Evolutionary conservation across 768 basidiomycete genomes (phyloP), one percentile per base, ranked within the genome.

Genomic region (Agaricus bisporus): DNA sequence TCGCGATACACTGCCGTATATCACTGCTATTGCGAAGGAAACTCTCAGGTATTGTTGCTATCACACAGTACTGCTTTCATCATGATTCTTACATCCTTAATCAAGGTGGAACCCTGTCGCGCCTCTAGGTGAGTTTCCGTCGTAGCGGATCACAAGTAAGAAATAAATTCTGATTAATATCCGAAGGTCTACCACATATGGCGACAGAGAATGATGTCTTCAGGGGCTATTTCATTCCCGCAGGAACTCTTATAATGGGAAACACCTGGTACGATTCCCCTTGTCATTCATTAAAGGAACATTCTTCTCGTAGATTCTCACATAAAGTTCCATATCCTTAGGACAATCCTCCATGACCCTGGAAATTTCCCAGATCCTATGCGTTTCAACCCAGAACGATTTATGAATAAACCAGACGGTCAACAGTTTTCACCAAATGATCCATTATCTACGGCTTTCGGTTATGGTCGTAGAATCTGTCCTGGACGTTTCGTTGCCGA

Each of bases 291-390:
- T 18, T 22, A 22, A 2, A 1, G 4, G 22, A 22, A 22, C 22
- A 22, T 22, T 4, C 22, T 22, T 22, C 15, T 43, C 26, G 17
- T 22, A 4, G 26, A 48, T n/a, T 42, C 51, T 41, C 41, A 54
- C 36, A 43, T 4, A 22, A 22, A 22, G 43, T 12, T 18, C 43
- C 38, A 39, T 46, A 25, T 25, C 28, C 35, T 4, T 48, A 81
- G 81, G 77, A 70, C 71, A 1, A 78, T 81, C 46, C 66, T 79
- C 25, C 79, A 76, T 41, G 76, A 82, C 56, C 75, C 75, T 4
- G 41, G 61, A 29, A 61, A 60, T 12, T 82, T 71, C 59, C 75
- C 73, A 0, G 67, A 80, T 14, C 80, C 81, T 0, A 60, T 68
- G 4, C 60, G 57, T 10, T 82, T 83, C 60, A 70, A 75, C 35